Base-by-base conservation (phyloP, 345 rosid species). In the Geranium brycei region DNA sequence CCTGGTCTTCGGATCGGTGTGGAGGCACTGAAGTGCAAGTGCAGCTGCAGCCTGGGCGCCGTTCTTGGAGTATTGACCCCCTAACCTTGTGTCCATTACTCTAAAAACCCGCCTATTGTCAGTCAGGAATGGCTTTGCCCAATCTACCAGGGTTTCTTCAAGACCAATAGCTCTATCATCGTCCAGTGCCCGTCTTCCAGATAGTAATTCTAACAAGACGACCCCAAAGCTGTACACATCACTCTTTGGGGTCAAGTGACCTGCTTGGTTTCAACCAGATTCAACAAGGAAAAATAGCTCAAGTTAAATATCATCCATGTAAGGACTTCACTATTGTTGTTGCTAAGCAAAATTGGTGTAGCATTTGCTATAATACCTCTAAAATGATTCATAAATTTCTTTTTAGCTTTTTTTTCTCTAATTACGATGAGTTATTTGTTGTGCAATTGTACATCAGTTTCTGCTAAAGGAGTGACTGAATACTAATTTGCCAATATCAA, bases 211-310 rank as follows among this genome's bases (percentile, higher is more conserved):
- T 53, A 91, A 68, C 70, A 88, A 64, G 62, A 91, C 90, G 51
- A 88, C 95, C 12, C 97, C 96, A 5, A 86, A 88, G 79, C 97
- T 85, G 71, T 88, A 91, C 40, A 91, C 95, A 17, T 91, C 96
- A 47, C 96, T 86, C 80, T 87, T 91, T 16, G 96, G 85, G 59
- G 93, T 88, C 82, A 91, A 71, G 79, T 81, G 96, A 73, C 97
- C 97, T 90, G 87, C 63, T 30, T 60, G 57, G 69, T 68, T 51
- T 15, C 51, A 63, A 35, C 60, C 38, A 32, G 51, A 19, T 56
- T 59, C 58, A 63, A 57, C 3, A 10, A 57, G 32, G 30, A 18
- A 35, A 7, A 35, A 35, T 4, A 35, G 5, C 41, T 35, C 41
- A 19, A 17, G 23, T 56, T 16, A 18, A 19, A 56, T 32, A n/a